A percentile compares a stretch with the other conserved stretches of the same genome.
Conservation (phyloP, 371 early-diverging fungal genomes). For the Zopfochytrium polystomum region DNA sequence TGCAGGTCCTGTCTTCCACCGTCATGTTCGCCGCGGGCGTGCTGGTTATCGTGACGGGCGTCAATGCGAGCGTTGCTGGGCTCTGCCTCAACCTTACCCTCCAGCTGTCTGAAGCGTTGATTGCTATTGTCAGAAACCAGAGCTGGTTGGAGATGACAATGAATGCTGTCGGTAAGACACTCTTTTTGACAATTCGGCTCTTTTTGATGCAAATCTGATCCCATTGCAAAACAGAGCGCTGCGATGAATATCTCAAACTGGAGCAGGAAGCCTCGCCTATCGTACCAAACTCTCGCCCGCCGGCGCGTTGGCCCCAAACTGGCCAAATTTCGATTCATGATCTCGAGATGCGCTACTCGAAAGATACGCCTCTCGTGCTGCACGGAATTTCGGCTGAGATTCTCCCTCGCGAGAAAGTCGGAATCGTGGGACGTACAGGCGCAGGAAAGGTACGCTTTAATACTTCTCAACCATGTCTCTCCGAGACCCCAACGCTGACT, state of each 20-base stretch:
- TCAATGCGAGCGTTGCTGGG: constrained; percentile 74
- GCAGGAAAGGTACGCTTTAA: constrained; percentile 50
- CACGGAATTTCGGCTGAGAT: constrained; percentile 59
- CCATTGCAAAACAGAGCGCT: constrained; percentile 17
- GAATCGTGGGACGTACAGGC: constrained; percentile 45
- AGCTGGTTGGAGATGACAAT: constrained; percentile 76
- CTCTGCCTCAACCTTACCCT: constrained; percentile 68
- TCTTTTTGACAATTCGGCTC: background rate
- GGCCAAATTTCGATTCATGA: constrained; percentile 49
- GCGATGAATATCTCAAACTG: constrained; percentile 57
- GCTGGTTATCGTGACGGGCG: constrained; percentile 46
- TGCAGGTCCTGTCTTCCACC: constrained; percentile 62
- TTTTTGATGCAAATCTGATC: background rate
- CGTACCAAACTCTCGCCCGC: constrained; percentile 46
- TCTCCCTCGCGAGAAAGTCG: constrained; percentile 58
- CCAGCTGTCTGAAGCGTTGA: constrained; percentile 59
- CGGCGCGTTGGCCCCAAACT: constrained; percentile 66
- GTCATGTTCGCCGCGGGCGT: constrained; percentile 70
- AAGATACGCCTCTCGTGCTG: constrained; percentile 40
- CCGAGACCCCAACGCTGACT: too few relatives aligned
- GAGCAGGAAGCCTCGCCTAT: constrained; percentile 68
- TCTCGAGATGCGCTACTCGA: constrained; percentile 40
- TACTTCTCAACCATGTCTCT: constrained; percentile 39
- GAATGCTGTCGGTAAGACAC: constrained; percentile 48
- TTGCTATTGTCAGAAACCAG: constrained; percentile 70